Conservation (phyloP, 192 early-diverging fungal genomes). For the Piromyces finnis region DNA sequence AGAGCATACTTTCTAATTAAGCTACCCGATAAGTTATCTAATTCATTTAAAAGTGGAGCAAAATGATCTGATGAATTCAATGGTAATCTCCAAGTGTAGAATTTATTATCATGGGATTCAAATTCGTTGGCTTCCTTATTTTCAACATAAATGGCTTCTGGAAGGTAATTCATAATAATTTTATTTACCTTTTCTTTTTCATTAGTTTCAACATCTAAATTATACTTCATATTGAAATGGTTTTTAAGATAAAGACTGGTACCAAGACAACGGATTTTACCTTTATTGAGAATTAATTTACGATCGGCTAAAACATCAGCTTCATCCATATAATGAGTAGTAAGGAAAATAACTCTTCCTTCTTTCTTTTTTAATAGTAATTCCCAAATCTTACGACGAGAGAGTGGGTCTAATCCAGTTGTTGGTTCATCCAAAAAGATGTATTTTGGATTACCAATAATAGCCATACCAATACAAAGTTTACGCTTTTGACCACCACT, state of each 20-base stretch:
- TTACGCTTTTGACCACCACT: no score
- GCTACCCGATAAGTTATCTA: neutral
- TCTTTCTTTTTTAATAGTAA: constrained; percentile 24
- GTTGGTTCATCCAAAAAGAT: constrained; percentile 31
- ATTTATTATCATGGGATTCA: neutral
- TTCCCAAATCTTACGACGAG: constrained; percentile 29
- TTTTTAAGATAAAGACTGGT: neutral
- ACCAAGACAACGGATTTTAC: no score
- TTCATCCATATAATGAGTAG: constrained; percentile 46
- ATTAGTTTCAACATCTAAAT: neutral
- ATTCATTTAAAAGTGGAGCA: neutral
- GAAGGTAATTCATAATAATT: neutral
- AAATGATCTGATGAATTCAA: neutral
- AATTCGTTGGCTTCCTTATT: neutral
- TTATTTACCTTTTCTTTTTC: neutral
- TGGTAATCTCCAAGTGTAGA: neutral
- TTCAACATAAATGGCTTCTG: neutral
- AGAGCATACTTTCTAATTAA: neutral
- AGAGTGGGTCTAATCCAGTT: constrained; percentile 34
- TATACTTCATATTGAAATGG: neutral
- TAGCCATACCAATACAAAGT: no score
- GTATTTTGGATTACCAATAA: no score
- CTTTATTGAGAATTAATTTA: no score
- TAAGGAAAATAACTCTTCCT: constrained; percentile 30
- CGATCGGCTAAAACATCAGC: constrained; percentile 26